Conservation (phyloP, 2,329 filamentous ascomycete species). For the Cordyceps cicadae region DNA sequence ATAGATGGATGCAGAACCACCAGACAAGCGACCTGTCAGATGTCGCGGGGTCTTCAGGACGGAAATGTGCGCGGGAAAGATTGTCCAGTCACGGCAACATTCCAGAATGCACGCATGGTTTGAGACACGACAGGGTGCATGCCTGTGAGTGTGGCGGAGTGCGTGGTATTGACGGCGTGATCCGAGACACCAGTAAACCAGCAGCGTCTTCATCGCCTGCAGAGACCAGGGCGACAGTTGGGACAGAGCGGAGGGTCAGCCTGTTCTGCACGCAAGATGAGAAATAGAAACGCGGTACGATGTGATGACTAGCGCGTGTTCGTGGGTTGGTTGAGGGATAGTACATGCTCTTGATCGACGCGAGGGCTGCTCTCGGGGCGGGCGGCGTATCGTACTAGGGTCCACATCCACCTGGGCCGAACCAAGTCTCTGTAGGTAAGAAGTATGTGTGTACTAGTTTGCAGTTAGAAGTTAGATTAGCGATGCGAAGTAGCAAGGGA, state of each 20-base stretch:
- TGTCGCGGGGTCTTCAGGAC: background rate
- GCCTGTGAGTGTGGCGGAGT: background rate
- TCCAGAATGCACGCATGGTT: background rate
- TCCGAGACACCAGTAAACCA: background rate
- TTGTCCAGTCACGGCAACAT: background rate
- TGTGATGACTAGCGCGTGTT: background rate
- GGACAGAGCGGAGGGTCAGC: background rate
- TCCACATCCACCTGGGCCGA: background rate
- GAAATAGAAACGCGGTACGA: background rate
- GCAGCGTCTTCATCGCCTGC: background rate
- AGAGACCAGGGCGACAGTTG: background rate
- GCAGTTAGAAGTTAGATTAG: background rate
- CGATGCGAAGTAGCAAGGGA: background rate
- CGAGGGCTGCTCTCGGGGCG: background rate
- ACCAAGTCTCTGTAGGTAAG: background rate
- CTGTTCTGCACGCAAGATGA: background rate
- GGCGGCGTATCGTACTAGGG: background rate
- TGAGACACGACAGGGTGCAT: background rate
- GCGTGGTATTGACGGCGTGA: conserved; percentile 3
- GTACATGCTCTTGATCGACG: background rate
- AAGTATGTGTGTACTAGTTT: too few relatives aligned
- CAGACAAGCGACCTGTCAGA: background rate
- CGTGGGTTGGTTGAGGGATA: background rate
- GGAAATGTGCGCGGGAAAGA: background rate
- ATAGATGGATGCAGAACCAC: background rate